Evolutionary conservation across 1,139 yeast genomes (phyloP).

Genomic region (Nakaseomyces nivariensis): DNA sequence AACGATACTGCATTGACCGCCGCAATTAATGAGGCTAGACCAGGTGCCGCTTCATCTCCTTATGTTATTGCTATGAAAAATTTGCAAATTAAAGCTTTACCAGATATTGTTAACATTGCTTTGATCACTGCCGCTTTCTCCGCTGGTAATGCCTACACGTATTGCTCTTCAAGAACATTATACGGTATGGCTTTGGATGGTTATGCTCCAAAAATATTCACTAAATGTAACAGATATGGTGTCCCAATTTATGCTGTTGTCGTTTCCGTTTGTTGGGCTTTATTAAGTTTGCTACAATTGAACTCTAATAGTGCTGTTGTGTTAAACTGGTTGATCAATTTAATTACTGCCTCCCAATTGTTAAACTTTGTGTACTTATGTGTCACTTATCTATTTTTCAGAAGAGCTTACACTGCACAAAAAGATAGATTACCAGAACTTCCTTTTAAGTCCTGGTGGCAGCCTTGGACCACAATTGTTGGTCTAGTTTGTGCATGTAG

Average conservation of each 20-base stretch:
- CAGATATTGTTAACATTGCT: conserved; percentile 54
- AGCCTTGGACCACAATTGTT: conserved; percentile 49
- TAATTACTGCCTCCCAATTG: conserved; percentile 73
- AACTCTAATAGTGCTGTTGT: conserved; percentile 54
- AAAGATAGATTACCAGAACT: conserved; percentile 44
- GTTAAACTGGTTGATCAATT: conserved; percentile 62
- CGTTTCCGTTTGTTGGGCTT: conserved; percentile 38
- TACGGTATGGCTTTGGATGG: conserved; percentile 52
- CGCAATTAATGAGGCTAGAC: conserved; percentile 38
- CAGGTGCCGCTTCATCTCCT: conserved; percentile 57
- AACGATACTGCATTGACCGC: conserved; percentile 38
- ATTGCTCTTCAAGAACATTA: conserved; percentile 48
- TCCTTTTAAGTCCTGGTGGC: conserved; percentile 47
- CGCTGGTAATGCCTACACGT: conserved; percentile 66
- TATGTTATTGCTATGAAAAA: conserved; percentile 55
- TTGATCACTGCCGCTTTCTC: conserved; percentile 56
- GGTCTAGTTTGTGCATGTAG: conserved; percentile 35
- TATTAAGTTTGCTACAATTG: conserved; percentile 43
- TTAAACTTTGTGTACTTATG: conserved; percentile 60
- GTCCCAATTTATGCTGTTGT: conserved; percentile 39
- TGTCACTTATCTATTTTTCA: conserved; percentile 54
- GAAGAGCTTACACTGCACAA: conserved; percentile 52
- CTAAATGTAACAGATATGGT: conserved; percentile 42
- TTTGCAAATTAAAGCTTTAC: conserved; percentile 44
- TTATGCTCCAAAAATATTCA: conserved; percentile 52